phyloP scores from a whole-genome alignment of 331 rosid species.

The Pyrus hybrid region DNA sequence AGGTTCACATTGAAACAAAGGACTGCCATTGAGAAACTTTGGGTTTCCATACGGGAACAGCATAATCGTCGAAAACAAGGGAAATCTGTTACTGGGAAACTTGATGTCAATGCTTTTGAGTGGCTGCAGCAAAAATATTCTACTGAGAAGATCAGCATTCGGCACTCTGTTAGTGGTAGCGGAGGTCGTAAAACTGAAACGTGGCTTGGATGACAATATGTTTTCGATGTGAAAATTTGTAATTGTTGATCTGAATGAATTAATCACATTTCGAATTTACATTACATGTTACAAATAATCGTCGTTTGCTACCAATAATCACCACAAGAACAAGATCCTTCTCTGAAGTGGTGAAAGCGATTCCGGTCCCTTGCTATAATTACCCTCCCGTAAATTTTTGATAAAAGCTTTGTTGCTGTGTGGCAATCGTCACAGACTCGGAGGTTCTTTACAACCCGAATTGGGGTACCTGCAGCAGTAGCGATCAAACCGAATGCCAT shows the following conservation, averaged over 20 bases:
- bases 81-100: constrained; percentile 75
- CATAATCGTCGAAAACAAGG: constrained; percentile 77
- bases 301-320: constrained; percentile 38
- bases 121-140: constrained; percentile 89
- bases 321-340: constrained; percentile 55
- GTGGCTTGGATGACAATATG: constrained; percentile 76
- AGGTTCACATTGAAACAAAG: constrained; percentile 79
- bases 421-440: constrained; percentile 66
- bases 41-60: constrained; percentile 90
- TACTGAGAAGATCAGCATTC: constrained; percentile 82
- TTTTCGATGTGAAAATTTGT: background rate
- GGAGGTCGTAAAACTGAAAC: constrained; percentile 82
- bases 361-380: constrained; percentile 56
- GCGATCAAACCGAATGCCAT: constrained; percentile 27
- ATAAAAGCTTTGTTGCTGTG: constrained; percentile 48
- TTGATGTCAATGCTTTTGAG: constrained; percentile 83
- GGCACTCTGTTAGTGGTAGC: constrained; percentile 77
- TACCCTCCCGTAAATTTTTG: constrained; percentile 47
- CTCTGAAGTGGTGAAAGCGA: constrained; percentile 56
- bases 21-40: constrained; percentile 68
- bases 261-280: background rate
- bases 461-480: constrained; percentile 39
- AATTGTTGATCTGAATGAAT: background rate
- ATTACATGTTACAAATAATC: background rate
- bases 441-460: constrained; percentile 57